Percentiles rank a stretch among this genome's conserved stretches.
Conservation (phyloP, 352 stramenopile genomes). For the Ophiocytium majus region DNA sequence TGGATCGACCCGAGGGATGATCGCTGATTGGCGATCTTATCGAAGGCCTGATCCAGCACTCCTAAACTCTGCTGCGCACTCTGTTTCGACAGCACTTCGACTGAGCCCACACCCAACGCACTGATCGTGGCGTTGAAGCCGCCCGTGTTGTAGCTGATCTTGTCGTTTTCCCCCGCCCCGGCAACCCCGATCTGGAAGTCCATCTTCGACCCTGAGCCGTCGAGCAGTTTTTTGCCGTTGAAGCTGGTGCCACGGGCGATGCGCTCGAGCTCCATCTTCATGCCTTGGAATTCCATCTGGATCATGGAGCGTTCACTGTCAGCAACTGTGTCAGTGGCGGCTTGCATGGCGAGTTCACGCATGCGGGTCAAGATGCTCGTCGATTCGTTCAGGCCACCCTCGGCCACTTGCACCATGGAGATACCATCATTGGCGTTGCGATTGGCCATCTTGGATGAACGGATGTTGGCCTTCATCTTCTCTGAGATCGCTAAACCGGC, state of each 20-base stretch:
- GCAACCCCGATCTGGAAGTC: not conserved
- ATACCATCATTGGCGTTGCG: conserved; percentile 15
- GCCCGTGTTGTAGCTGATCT: not conserved
- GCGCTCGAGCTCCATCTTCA: not conserved
- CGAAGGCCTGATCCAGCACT: conserved; percentile 2
- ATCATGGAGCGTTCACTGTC: not conserved
- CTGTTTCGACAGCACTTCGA: not conserved
- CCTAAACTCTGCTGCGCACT: not conserved
- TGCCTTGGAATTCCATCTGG: not conserved
- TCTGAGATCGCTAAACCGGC: conserved; percentile 2
- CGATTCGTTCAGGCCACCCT: not conserved
- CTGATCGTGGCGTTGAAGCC: not conserved
- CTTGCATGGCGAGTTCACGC: conserved; percentile 4
- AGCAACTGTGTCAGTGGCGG: not conserved
- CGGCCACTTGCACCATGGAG: not conserved
- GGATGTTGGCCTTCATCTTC: conserved; percentile 13
- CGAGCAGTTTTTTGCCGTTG: not conserved
- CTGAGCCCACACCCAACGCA: not conserved
- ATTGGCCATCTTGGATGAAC: not conserved
- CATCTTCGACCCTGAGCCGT: not conserved
- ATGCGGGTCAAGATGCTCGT: not conserved
- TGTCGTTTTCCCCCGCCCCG: not conserved
- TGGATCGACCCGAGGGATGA: not conserved
- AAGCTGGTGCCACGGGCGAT: not conserved
- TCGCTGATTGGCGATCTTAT: not conserved